These are phyloP conservation scores for Protomyces pachydermus DNA, from an alignment of 1,139 yeast species.

Conservation along the genomic window DNA sequence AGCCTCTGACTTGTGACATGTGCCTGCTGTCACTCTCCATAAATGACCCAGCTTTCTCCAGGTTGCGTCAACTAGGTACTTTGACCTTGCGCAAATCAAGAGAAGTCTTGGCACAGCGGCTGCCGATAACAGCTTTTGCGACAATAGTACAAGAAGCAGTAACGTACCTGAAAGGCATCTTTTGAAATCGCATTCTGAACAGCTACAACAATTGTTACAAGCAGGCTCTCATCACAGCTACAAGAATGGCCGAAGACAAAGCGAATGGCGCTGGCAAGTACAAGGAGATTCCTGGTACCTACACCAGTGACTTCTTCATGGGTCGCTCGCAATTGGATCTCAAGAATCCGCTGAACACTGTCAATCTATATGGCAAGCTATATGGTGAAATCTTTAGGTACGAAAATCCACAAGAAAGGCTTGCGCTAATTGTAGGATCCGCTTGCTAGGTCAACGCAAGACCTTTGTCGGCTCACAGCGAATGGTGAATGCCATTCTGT, in stretches of 20 bases:
- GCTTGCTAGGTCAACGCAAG: background rate
- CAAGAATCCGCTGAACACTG: background rate
- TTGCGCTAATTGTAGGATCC: background rate
- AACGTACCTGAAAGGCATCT: too few relatives aligned
- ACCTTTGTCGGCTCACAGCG: constrained; percentile 1
- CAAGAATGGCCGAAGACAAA: background rate
- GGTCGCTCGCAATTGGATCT: background rate
- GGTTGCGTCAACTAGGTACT: too few relatives aligned
- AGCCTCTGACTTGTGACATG: too few relatives aligned
- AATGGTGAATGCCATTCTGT: constrained; percentile 11
- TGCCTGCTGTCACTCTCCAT: too few relatives aligned
- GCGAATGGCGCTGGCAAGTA: background rate
- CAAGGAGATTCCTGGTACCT: background rate
- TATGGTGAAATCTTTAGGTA: background rate
- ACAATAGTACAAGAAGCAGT: too few relatives aligned
- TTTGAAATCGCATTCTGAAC: too few relatives aligned
- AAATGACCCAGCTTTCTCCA: too few relatives aligned
- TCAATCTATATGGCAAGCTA: background rate
- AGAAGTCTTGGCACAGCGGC: too few relatives aligned
- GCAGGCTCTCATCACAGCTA: too few relatives aligned
- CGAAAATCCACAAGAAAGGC: background rate
- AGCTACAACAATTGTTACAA: too few relatives aligned
- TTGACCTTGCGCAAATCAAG: too few relatives aligned
- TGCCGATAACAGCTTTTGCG: too few relatives aligned
- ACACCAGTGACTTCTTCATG: background rate